Evolutionary conservation across 129 eudicot species (phyloP).

Genomic region (Apium graveolens): DNA sequence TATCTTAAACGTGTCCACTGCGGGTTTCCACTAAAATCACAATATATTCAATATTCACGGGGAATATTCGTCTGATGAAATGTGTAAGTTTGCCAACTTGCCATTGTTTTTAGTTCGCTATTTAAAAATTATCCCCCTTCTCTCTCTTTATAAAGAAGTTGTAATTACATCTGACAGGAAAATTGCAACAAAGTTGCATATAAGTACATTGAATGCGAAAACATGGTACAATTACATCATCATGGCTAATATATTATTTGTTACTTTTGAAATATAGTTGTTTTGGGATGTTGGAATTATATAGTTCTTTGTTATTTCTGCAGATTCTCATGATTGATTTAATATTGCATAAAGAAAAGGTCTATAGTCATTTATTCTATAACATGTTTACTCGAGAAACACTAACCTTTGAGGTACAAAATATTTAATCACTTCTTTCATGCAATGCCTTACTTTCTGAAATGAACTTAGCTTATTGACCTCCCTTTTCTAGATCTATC

Average conservation of each 20-base stretch:
- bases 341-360: slow-evolving; percentile 80
- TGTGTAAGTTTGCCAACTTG: slow-evolving; percentile 38
- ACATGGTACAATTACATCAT: slow-evolving; percentile 39
- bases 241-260: neutral
- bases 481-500: neutral
- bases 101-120: neutral
- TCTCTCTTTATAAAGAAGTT: neutral
- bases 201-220: slow-evolving; percentile 85
- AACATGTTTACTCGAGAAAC: slow-evolving; percentile 37
- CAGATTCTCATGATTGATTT: slow-evolving; percentile 75
- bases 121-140: neutral
- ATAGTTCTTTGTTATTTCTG: slow-evolving; percentile 6
- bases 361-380: slow-evolving; percentile 77
- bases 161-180: slow-evolving; percentile 22
- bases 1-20: slow-evolving; percentile 46
- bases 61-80: slow-evolving; percentile 74
- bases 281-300: neutral
- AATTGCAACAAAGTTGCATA: slow-evolving; percentile 67
- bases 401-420: slow-evolving; percentile 40
- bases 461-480: too few species aligned
- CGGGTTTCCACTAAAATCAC: slow-evolving; percentile 38
- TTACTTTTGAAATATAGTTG: neutral
- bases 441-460: neutral
- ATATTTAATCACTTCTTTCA: neutral
- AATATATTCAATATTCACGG: slow-evolving; percentile 76